These are phyloP conservation scores for Pichia inconspicua DNA, from an alignment of 1,139 yeast genomes.

Conservation along the genomic window DNA sequence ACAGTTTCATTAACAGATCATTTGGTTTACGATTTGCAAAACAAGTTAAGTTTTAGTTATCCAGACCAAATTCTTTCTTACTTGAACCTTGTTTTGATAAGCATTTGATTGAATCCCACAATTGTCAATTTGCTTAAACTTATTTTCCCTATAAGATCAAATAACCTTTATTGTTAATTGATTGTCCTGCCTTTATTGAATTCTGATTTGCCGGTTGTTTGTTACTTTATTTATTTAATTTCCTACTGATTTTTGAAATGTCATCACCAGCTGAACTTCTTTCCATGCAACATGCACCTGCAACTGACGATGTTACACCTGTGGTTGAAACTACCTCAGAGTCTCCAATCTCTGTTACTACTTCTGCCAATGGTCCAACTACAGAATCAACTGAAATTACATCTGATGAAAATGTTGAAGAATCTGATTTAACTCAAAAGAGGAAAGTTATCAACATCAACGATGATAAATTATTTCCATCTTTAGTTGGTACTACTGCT, in stretches of 20 bases:
- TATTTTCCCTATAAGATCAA: no score
- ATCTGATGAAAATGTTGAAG: slow-evolving; percentile 9
- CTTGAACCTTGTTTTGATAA: not conserved
- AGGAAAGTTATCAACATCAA: slow-evolving; percentile 23
- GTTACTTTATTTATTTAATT: not conserved
- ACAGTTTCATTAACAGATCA: not conserved
- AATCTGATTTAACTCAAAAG: slow-evolving; percentile 2
- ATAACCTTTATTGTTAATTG: not conserved
- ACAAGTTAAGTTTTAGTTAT: not conserved
- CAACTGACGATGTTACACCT: slow-evolving; percentile 19
- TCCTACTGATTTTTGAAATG: slow-evolving; percentile 28
- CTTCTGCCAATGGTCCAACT: slow-evolving; percentile 11
- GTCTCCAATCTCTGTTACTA: slow-evolving; percentile 3
- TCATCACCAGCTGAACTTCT: slow-evolving; percentile 56
- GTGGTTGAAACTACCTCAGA: slow-evolving; percentile 14
- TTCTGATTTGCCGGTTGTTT: slow-evolving; percentile 10
- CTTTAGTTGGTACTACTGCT: slow-evolving; percentile 48
- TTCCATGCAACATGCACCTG: slow-evolving; percentile 27
- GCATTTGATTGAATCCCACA: no score
- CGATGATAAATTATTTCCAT: slow-evolving; percentile 63
- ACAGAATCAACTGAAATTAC: slow-evolving; percentile 14
- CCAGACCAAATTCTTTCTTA: not conserved
- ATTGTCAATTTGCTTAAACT: not conserved
- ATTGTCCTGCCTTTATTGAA: not conserved
- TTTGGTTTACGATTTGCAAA: not conserved